Conservation (phyloP, 441 rosid species). For the Biscutella auriculata region DNA sequence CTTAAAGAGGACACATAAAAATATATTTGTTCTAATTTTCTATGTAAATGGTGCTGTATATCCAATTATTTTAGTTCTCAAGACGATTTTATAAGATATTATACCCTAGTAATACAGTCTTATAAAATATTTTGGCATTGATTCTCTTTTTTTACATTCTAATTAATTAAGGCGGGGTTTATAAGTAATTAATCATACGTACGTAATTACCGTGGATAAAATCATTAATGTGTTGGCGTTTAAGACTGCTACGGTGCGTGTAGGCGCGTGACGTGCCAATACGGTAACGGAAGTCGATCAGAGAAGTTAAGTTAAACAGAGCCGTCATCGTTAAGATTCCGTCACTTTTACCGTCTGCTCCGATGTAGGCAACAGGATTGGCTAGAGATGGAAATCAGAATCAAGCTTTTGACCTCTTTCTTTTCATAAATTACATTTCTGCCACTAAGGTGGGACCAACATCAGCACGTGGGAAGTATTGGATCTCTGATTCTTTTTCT, state of each 20-base stretch:
- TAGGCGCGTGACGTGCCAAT: constrained; percentile 28
- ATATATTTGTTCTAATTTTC: too few species aligned
- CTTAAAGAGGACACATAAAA: too few species aligned
- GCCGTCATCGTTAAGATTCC: constrained; percentile 38
- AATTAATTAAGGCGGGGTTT: too few species aligned
- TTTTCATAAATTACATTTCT: background rate
- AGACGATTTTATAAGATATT: too few species aligned
- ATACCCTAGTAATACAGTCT: too few species aligned
- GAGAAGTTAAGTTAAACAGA: background rate
- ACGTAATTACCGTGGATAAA: too few species aligned
- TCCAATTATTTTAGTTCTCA: too few species aligned
- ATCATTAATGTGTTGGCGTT: background rate
- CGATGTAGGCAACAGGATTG: constrained; percentile 56
- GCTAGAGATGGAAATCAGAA: constrained; percentile 31
- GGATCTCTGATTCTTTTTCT: background rate
- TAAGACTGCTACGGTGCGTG: constrained; percentile 4
- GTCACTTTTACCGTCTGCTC: constrained; percentile 57
- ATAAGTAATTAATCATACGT: too few species aligned
- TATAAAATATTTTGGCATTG: too few species aligned
- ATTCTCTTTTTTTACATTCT: too few species aligned
- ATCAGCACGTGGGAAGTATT: constrained; percentile 35
- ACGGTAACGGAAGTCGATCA: constrained; percentile 19
- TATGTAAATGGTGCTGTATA: too few species aligned
- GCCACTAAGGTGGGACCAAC: constrained; percentile 1
- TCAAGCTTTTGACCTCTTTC: constrained; percentile 3